These are phyloP conservation scores for Pyrus betulifolia DNA, from an alignment of 306 rosid species.

Conservation along the genomic window DNA sequence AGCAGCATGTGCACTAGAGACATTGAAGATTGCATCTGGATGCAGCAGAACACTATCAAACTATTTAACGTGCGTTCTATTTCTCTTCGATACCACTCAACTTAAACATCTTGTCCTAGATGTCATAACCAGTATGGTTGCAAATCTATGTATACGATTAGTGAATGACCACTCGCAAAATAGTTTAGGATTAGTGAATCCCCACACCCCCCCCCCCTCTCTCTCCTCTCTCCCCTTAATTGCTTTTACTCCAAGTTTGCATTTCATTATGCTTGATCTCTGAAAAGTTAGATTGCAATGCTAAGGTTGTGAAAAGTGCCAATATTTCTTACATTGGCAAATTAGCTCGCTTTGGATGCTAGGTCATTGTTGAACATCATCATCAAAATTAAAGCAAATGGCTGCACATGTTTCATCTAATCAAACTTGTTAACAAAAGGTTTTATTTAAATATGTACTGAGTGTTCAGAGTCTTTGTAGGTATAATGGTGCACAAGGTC, in stretches of 20 bases:
- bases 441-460: not conserved
- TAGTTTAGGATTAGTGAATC: not conserved
- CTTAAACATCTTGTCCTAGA: not conserved
- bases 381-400: not conserved
- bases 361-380: not conserved
- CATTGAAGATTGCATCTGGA: conserved; percentile 81
- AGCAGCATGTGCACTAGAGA: conserved; percentile 89
- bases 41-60: conserved; percentile 95
- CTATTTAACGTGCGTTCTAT: conserved; percentile 57
- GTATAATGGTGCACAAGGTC: conserved; percentile 90
- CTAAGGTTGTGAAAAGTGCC: not conserved
- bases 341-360: not conserved
- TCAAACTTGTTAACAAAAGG: not conserved
- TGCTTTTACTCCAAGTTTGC: not conserved
- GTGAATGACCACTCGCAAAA: not conserved
- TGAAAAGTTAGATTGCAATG: not conserved
- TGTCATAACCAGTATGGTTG: not conserved
- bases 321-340: not conserved
- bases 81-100: not conserved
- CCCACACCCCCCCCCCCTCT: too few species aligned
- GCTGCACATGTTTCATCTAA: not conserved
- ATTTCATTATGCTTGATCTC: not conserved
- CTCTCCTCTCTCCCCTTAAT: not conserved
- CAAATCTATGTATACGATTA: not conserved
- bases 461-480: conserved; percentile 36